Evolutionary conservation across 2,329 filamentous ascomycete genomes (phyloP), one percentile per base, ranked within the genome.

Genomic region (Phoma sp.): DNA sequence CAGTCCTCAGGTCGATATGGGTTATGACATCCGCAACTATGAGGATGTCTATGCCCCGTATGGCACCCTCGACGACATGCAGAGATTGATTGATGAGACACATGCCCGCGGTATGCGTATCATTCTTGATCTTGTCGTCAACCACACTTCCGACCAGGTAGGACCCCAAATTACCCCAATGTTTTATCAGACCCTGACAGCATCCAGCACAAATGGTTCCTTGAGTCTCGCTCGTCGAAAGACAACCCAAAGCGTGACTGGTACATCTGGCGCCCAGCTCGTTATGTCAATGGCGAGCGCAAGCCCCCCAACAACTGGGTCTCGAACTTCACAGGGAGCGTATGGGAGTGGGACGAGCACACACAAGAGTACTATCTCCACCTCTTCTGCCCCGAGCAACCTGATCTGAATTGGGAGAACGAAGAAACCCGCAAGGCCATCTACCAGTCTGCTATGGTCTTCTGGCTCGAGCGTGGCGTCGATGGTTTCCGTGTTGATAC

Each of bases 371-470:
- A 91, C 71, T 93, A 91, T 65, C 83, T 93, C 0, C 86, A 89
- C 57, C 80, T 95, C 9, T 96, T 91, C 71, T 86, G 87, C 6
- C 83, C 82, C 4, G 85, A 90, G 60, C 90, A 93, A 70, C 90
- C 91, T 0, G 91, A 95, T 64, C 80, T 95, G n/a, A 95, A 95
- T 75, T 95, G 90, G 89, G 89, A 93, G 67, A 89, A 88, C 52
- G 79, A 80, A 0, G 84, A 83, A 8, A 84, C 89, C 0, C 83
- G 89, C 13, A 77, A 83, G 40, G 90, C 89, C 1, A 86, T 93
- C 6, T 89, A 91, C 70, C 80, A 87, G 30, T 64, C 61, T 9
- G 82, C 88, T 4, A 89, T 93, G 83, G 82, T 83, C 27, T 95
- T 93, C 70, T 95, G 91, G 91, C 82, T 95, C 0, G 78, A 89